Base-by-base conservation (phyloP, 768 basidiomycete genomes). In the Hypsizygus marmoreus region DNA sequence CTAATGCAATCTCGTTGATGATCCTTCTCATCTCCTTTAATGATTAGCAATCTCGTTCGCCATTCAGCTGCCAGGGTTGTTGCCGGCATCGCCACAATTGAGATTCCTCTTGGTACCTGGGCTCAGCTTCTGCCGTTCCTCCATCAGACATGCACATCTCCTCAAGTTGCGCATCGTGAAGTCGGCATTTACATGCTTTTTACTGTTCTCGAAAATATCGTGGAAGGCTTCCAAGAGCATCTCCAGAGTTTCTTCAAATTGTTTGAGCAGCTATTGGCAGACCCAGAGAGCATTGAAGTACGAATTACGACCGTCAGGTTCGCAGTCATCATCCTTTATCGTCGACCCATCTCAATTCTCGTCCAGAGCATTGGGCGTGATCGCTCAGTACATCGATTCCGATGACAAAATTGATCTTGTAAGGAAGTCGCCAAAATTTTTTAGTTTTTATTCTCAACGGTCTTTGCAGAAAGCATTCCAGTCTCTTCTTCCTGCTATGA, bases 1-100 rank as follows among this genome's bases (percentile, higher is more conserved):
- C 34, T 35, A 42, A 24, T 49, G 36, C 43, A 19, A 19, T 14
- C 22, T 40, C 53, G 46, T 52, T 45, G 36, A 19, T 26, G 43
- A 54, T 47, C 49, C 32, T 19, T 9, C 49, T 50, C 20, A 53
- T 47, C 56, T 53, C 43, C 44, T 38, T 47, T 54, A 52, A 43
- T 43, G 30, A 32, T 2, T 62, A 97, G 94, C 54, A 81, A 87
- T 46, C 83, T 94, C 51, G 94, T 97, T 41, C 90, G 94, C 45
- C 91, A 97, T 65, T 89, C 95, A 8, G 82, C 88, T 36, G 90
- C 95, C 17, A 91, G 97, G 36, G 88, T 95, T 46, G 81, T 98
- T 51, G 91, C 95, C 32, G 87, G 92, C 47, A 88, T 98, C 67
- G 95, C 95, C 14, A 79, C 82, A 43, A 80, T 93, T 61, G 97